These are phyloP conservation scores for Oropetium thomaeum DNA, from an alignment of 176 grass and related monocot genomes.

Conservation along the genomic window DNA sequence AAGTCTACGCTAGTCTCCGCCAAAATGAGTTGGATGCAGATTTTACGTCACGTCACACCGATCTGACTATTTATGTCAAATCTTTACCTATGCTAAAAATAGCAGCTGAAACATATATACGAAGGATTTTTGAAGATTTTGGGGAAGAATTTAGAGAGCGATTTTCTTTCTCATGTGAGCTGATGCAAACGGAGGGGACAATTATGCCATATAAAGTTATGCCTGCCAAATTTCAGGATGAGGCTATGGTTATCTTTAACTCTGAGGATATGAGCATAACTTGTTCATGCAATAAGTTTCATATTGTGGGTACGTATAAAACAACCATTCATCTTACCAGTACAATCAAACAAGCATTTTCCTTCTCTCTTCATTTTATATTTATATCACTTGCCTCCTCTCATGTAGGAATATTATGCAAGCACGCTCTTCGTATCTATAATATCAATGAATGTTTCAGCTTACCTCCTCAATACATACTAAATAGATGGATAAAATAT, in stretches of 20 bases:
- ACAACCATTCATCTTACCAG: conserved; percentile 31
- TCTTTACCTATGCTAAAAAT: conserved; percentile 42
- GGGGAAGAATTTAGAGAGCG: conserved; percentile 44
- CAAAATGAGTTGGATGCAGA: conserved; percentile 31
- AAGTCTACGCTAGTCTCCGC: too few relatives aligned
- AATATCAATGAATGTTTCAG: conserved; percentile 8
- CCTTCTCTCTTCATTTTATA: background rate
- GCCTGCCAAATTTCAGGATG: too few relatives aligned
- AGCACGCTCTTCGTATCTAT: conserved; percentile 34
- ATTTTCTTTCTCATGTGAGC: conserved; percentile 34
- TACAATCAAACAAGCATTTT: conserved; percentile 38
- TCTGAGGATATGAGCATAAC: too few relatives aligned
- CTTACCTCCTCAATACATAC: conserved; percentile 20
- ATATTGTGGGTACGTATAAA: background rate
- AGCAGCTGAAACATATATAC: conserved; percentile 37
- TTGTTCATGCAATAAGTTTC: too few relatives aligned
- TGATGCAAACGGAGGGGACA: conserved; percentile 17
- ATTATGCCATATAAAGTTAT: conserved; percentile 33
- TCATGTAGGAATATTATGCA: too few relatives aligned
- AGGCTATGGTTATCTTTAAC: too few relatives aligned
- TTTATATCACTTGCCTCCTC: too few relatives aligned
- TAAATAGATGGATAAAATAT: too few relatives aligned
- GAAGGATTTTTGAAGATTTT: conserved; percentile 41
- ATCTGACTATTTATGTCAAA: conserved; percentile 22
- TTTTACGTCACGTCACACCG: conserved; percentile 44